phyloP scores from a whole-genome alignment of 2,329 filamentous ascomycete species.

The Epichloe sp. region DNA sequence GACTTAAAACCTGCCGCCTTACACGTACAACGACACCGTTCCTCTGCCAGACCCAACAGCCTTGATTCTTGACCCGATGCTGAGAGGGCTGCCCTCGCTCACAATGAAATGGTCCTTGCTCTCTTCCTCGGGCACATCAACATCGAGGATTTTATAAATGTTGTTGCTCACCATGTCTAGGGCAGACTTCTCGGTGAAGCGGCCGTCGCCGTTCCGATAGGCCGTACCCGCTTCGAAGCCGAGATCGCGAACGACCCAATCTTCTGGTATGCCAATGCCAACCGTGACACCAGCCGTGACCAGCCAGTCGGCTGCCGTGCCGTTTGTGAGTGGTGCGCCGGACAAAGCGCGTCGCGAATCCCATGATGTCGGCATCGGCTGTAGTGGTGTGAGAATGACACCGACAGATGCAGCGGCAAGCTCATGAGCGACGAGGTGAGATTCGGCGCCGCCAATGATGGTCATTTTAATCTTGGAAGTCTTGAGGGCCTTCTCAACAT shows the following conservation, averaged over 20 bases:
- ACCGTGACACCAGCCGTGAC: constrained; percentile 44
- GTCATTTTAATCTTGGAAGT: constrained; percentile 33
- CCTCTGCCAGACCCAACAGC: constrained; percentile 30
- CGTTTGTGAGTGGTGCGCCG: constrained; percentile 53
- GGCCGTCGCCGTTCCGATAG: constrained; percentile 40
- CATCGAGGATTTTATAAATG: constrained; percentile 43
- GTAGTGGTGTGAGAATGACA: constrained; percentile 47
- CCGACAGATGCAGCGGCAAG: constrained; percentile 43
- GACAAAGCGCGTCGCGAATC: constrained; percentile 48
- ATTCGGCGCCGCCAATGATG: constrained; percentile 50
- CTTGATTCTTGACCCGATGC: constrained; percentile 42
- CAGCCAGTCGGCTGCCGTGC: constrained; percentile 45
- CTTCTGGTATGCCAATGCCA: constrained; percentile 46
- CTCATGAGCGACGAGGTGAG: constrained; percentile 43
- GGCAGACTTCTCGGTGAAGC: constrained; percentile 39
- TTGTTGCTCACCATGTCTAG: constrained; percentile 44
- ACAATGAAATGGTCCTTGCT: constrained; percentile 41
- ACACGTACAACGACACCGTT: constrained; percentile 24
- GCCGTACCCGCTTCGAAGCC: constrained; percentile 47
- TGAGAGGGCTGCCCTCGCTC: constrained; percentile 49
- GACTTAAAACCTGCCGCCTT: not conserved
- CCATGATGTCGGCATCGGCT: constrained; percentile 42
- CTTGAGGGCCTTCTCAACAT: constrained; percentile 33
- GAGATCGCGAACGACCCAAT: constrained; percentile 49
- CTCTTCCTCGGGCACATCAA: constrained; percentile 19